Evolutionary conservation across 2,329 filamentous ascomycete genomes (phyloP).

Genomic region (Paecilomyces fulvus): DNA sequence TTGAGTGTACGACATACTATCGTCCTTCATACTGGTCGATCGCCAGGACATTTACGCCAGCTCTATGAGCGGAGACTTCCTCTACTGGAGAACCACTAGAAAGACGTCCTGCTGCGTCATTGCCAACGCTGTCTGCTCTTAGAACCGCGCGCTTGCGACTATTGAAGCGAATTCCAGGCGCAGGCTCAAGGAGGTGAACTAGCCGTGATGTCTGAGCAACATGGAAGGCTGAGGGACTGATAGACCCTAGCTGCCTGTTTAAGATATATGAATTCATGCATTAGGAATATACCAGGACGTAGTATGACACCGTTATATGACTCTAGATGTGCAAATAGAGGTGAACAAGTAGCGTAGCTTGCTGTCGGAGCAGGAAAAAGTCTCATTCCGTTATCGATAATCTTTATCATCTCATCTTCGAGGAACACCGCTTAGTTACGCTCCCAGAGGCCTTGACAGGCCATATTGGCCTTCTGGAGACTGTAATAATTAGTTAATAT

Average conservation of each 20-base stretch:
- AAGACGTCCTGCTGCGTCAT: constrained; percentile 1
- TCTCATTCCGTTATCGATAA: neutral
- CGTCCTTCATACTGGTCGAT: constrained; percentile 75
- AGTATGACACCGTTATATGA: neutral
- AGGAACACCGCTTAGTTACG: neutral
- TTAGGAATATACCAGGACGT: constrained; percentile 19
- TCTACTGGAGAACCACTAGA: constrained; percentile 16
- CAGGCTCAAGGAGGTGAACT: constrained; percentile 60
- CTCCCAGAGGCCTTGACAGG: neutral
- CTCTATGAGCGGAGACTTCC: constrained; percentile 53
- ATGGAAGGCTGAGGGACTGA: constrained; percentile 56
- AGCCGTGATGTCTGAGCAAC: constrained; percentile 57
- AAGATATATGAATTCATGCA: constrained; percentile 73
- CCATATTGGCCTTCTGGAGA: neutral
- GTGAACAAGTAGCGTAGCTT: no score
- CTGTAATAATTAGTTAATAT: neutral
- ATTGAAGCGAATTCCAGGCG: constrained; percentile 61
- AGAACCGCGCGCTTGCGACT: constrained; percentile 41
- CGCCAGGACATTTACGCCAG: constrained; percentile 70
- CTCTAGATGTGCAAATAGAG: neutral
- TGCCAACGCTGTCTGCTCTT: constrained; percentile 11
- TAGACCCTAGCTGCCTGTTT: constrained; percentile 63
- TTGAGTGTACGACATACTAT: constrained; percentile 42
- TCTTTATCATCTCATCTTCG: neutral
- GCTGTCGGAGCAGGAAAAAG: neutral